These are phyloP conservation scores for Linum usitatissimum DNA, from an alignment of 345 rosid genomes.

Conservation along the genomic window DNA sequence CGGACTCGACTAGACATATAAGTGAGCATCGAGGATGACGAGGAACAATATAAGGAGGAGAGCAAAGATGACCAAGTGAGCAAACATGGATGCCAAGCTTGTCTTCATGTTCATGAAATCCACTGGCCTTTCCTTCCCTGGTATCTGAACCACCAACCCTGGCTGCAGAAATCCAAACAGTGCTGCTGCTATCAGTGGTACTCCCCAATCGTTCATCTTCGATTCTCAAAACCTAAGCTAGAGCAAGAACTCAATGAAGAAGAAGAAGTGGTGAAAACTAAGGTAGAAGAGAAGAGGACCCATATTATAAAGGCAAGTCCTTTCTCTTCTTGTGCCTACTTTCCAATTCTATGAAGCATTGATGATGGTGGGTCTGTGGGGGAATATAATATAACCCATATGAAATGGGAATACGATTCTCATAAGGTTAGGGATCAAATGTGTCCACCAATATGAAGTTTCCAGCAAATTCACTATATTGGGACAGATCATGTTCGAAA, in stretches of 20 bases:
- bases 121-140: conserved; percentile 54
- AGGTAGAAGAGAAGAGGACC: background rate
- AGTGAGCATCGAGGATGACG: conserved; percentile 61
- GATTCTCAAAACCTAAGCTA: no score
- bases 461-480: no score
- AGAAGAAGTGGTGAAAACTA: conserved; percentile 1
- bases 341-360: background rate
- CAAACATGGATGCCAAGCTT: conserved; percentile 56
- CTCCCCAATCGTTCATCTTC: conserved; percentile 78
- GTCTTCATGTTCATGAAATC: conserved; percentile 88
- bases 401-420: conserved; percentile 18
- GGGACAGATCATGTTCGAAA: no score
- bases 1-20: no score
- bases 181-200: conserved; percentile 80
- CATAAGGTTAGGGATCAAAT: conserved; percentile 3
- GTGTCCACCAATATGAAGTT: no score
- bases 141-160: conserved; percentile 60
- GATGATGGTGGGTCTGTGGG: background rate
- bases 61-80: conserved; percentile 57
- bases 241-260: background rate
- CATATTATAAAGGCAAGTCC: no score
- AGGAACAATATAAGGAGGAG: conserved; percentile 61
- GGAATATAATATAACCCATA: background rate
- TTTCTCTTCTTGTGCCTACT: no score
- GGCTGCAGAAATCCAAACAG: conserved; percentile 74